Evolutionary conservation across 345 rosid genomes (phyloP), one percentile per base, ranked within the genome.

Genomic region (Ailanthus altissimus): DNA sequence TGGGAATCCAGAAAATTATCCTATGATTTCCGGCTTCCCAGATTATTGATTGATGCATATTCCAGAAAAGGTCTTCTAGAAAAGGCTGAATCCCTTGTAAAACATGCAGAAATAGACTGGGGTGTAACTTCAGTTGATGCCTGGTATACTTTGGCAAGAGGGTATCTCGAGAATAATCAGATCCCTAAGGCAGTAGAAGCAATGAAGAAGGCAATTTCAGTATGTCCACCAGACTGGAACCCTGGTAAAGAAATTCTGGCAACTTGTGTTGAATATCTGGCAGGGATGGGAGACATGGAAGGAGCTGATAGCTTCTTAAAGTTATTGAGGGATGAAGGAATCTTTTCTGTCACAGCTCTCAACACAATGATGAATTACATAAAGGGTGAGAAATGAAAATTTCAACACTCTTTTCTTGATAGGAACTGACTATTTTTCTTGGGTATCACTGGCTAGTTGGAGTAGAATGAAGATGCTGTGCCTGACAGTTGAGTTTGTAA

Each of bases 241-340:
- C 86, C 86, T 6, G 36, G 56, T 20, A 9, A 73, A 32, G 46
- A 16, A 9, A 69, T 66, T 26, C 49, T 75, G 51, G 50, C 12
- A 5, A 46, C 84, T n/a, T 83, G 84, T 73, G 71, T 83, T 14
- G 18, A 26, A 53, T 75, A 77, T 60, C 61, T 83, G 80, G 72
- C 71, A 72, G 72, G 49, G 9, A 50, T 72, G 73, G 84, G 76
- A 67, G 80, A 78, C 8, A 60, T 21, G 20, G 70, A 71, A 53
- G 68, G 26, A 18, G 82, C 75, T 16, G 66, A 66, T 42, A 81
- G 76, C n/a, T 64, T 83, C 21, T 53, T 78, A 56, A 49, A 76
- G 66, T 32, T 68, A n/a, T 13, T 61, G 23, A 61, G 40, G 10
- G 72, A 32, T 40, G 23, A 38, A 40, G 12, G 46, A 15, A 18